Base-by-base conservation (phyloP, 1,284 basidiomycete species). In the Trichosporon asahii region DNA sequence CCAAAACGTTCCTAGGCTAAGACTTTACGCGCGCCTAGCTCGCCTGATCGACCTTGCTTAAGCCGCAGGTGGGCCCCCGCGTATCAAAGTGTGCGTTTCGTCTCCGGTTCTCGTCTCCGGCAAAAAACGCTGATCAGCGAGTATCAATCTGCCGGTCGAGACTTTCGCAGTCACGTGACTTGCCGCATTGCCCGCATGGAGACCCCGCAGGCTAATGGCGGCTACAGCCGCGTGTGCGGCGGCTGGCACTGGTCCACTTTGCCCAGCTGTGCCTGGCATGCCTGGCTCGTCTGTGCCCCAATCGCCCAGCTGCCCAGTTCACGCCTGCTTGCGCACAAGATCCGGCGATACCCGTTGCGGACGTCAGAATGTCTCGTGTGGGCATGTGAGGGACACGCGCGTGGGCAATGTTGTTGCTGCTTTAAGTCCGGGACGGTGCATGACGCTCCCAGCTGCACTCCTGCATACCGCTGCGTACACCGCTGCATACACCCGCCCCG, bases 391-490 rank as follows among this genome's bases (percentile, higher is more conserved):
- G 37, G 5, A 5, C 18, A n/a, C 40, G 18, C 29, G 27, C 29
- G 27, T 29, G 27, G 57, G 57, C 29, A 61, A 25, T 18, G 18
- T 29, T 31, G 57, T 29, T 14, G 27, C 27, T 57, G 25, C 27
- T 61, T 61, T 61, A 61, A 61, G 57, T 61, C 57, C 57, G 57
- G 57, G 15, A n/a, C 57, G 57, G 57, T 61, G 29, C 57, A 31
- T 61, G 57, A 33, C 57, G 29, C 29, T 33, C 27, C 49, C 23
- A 18, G 18, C 3, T 53, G 21, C 49, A 53, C 6, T 7, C 21
- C 21, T 53, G 57, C 57, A 61, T 61, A 14, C 57, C 7, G 8
- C 6, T 31, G 27, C 18, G 27, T 23, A 61, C 9, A 12, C 57
- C 21, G 27, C 27, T 61, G 57, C 57, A 31, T 61, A 61, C 57